Conservation (phyloP, 2,329 filamentous ascomycete genomes). For the Blastomyces percursus region DNA sequence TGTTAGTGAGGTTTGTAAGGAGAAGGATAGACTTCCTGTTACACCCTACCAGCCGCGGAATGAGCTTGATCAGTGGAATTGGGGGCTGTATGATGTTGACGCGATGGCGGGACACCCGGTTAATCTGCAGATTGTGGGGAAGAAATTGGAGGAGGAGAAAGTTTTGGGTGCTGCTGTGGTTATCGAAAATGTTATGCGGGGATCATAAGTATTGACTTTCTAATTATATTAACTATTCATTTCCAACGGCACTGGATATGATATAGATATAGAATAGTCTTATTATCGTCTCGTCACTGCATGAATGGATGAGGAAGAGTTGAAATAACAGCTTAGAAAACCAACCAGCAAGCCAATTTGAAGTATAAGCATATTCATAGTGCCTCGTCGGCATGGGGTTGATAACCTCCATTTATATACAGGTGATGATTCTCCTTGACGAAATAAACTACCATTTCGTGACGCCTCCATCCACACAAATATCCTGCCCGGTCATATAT, state of each 20-base stretch:
- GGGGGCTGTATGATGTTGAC: constrained; percentile 36
- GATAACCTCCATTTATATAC: background rate
- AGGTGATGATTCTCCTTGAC: background rate
- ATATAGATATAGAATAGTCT: background rate
- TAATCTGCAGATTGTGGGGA: constrained; percentile 44
- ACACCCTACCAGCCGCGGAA: constrained; percentile 39
- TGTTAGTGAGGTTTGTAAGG: constrained; percentile 37
- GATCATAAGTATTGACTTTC: background rate
- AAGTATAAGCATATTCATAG: background rate
- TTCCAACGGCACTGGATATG: background rate
- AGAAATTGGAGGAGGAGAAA: constrained; percentile 46
- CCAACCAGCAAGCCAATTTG: background rate
- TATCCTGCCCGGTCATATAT: constrained; percentile 42
- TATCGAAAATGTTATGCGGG: constrained; percentile 21
- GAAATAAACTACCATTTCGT: constrained; percentile 28
- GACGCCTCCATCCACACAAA: constrained; percentile 72
- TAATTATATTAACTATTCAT: background rate
- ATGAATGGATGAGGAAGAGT: background rate
- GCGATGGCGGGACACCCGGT: constrained; percentile 39
- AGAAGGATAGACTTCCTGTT: constrained; percentile 29
- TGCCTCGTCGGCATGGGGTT: background rate
- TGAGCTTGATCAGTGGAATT: constrained; percentile 43
- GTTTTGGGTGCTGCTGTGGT: constrained; percentile 37
- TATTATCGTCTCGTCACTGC: background rate
- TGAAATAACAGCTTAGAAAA: background rate